These are phyloP conservation scores for Echinosophora koreensis DNA, from an alignment of 306 rosid genomes.

Conservation along the genomic window DNA sequence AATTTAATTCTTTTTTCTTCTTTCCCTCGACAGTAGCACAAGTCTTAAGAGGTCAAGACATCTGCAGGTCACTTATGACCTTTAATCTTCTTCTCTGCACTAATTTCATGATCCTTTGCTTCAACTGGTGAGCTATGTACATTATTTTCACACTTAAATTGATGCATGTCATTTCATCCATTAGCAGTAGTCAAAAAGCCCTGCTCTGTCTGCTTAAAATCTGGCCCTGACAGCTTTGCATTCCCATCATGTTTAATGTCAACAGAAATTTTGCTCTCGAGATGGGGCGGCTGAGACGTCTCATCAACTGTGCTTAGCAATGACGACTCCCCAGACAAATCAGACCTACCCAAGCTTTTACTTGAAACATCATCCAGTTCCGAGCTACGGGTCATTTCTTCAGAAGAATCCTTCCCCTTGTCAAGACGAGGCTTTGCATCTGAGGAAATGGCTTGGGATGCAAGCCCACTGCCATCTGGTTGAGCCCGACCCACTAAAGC, in stretches of 20 bases:
- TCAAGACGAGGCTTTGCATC: constrained; percentile 60
- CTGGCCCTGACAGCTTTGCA: constrained; percentile 46
- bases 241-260: constrained; percentile 37
- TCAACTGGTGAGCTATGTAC: not conserved
- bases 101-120: constrained; percentile 50
- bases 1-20: constrained; percentile 59
- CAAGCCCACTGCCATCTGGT: constrained; percentile 46
- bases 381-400: constrained; percentile 39
- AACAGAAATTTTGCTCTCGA: constrained; percentile 47
- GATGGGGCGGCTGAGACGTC: constrained; percentile 50
- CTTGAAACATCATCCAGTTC: constrained; percentile 38
- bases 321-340: constrained; percentile 51
- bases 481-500: constrained; percentile 49
- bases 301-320: constrained; percentile 46
- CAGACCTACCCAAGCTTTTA: constrained; percentile 48
- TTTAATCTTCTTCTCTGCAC: constrained; percentile 63
- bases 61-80: constrained; percentile 62
- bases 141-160: not conserved
- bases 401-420: constrained; percentile 51
- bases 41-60: constrained; percentile 54
- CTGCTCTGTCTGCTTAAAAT: constrained; percentile 49
- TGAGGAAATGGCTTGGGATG: constrained; percentile 39
- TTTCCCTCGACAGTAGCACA: constrained; percentile 60
- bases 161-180: constrained; percentile 43
- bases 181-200: constrained; percentile 45